Percentiles rank a stretch among this genome's conserved stretches.
These are phyloP conservation scores for Xerocomus brunneocitrinus DNA, from an alignment of 768 basidiomycete genomes.

Conservation along the genomic window DNA sequence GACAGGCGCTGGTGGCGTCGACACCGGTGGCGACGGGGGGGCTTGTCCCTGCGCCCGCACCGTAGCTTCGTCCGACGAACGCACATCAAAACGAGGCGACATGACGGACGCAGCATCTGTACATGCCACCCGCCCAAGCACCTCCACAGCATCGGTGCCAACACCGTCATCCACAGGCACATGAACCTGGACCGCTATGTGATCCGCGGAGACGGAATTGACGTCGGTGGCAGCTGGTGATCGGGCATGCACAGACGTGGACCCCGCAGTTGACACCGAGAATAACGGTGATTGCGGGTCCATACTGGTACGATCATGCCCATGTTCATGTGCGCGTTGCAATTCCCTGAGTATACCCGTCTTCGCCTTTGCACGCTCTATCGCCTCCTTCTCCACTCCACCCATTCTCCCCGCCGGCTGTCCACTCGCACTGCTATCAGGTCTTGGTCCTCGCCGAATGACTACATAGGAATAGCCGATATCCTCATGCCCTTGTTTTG, in stretches of 20 bases:
- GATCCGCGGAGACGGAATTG: conserved; percentile 23
- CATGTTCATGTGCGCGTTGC: conserved; percentile 17
- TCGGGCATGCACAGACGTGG: conserved; percentile 10
- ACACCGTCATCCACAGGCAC: conserved; percentile 18
- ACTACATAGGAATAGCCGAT: conserved; percentile 88
- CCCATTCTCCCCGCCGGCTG: conserved; percentile 25
- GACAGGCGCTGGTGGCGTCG: conserved; percentile 14
- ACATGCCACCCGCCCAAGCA: conserved; percentile 14
- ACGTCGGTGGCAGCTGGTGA: conserved; percentile 13
- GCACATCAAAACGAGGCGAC: conserved; percentile 25
- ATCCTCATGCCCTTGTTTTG: conserved; percentile 79
- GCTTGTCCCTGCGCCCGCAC: conserved; percentile 12
- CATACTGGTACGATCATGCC: conserved; percentile 11
- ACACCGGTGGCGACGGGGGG: conserved; percentile 5
- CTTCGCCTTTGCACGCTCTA: conserved; percentile 23
- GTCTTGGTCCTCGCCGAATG: conserved; percentile 73
- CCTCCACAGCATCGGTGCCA: conserved; percentile 15
- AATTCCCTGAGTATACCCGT: conserved; percentile 23
- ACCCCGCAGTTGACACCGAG: conserved; percentile 11
- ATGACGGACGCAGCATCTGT: conserved; percentile 15
- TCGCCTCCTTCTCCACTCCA: conserved; percentile 27
- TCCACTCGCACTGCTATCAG: conserved; percentile 27
- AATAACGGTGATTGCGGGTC: conserved; percentile 26
- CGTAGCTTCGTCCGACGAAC: conserved; percentile 9
- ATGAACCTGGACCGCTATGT: conserved; percentile 5